Conservation (phyloP, 2,329 filamentous ascomycete species). For the Xylariaceae sp. region DNA sequence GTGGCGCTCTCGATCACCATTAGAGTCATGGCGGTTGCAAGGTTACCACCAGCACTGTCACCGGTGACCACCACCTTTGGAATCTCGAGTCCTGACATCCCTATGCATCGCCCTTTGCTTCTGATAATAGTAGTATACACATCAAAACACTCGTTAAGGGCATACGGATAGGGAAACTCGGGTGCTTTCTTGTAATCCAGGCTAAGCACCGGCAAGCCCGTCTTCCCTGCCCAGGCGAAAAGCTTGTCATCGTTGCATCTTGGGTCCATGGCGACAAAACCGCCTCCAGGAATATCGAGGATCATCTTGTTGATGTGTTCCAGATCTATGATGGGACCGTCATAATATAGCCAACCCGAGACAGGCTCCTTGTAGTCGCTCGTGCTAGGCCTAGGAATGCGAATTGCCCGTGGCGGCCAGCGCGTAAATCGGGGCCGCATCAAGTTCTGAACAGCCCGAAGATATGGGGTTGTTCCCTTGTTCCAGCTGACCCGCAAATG, state of each 20-base stretch:
- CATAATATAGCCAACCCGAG: constrained; percentile 89
- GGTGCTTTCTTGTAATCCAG: constrained; percentile 89
- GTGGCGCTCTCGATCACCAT: constrained; percentile 83
- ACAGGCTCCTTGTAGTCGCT: constrained; percentile 86
- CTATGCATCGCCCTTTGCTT: constrained; percentile 74
- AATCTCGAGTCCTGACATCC: constrained; percentile 65
- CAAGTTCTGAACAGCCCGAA: constrained; percentile 71
- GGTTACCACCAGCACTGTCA: constrained; percentile 81
- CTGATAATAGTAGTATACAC: constrained; percentile 76
- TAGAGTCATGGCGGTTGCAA: constrained; percentile 77
- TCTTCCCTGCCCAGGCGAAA: constrained; percentile 87
- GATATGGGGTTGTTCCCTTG: constrained; percentile 86
- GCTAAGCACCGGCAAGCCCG: constrained; percentile 85
- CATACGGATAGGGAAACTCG: constrained; percentile 83
- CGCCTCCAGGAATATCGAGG: constrained; percentile 89
- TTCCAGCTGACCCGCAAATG: constrained; percentile 95
- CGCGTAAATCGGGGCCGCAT: constrained; percentile 78
- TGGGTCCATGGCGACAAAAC: constrained; percentile 97
- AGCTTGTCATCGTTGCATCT: constrained; percentile 92
- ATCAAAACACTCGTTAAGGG: constrained; percentile 85
- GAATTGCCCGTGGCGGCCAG: constrained; percentile 79
- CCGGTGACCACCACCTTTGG: constrained; percentile 75
- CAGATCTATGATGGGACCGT: constrained; percentile 79
- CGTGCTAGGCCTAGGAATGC: constrained; percentile 77
- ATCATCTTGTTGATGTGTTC: constrained; percentile 77